Evolutionary conservation across 768 basidiomycete species (phyloP).

Genomic region (Russula abietina): DNA sequence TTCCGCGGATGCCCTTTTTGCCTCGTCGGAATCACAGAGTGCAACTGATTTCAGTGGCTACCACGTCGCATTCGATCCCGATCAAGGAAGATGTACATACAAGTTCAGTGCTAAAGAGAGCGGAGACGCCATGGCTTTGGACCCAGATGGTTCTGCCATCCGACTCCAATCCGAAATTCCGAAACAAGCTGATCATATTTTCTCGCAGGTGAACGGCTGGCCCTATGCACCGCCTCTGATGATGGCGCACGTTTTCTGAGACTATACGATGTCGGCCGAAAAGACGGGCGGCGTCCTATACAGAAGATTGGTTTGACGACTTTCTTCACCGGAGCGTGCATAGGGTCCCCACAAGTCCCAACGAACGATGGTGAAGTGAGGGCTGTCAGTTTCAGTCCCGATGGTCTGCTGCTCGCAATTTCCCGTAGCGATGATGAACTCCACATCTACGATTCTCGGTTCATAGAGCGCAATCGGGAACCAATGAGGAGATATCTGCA

Average conservation of each 20-base stretch:
- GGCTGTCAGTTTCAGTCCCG: constrained; percentile 20
- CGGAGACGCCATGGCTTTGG: constrained; percentile 23
- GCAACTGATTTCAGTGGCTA: constrained; percentile 11
- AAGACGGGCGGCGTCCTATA: background rate
- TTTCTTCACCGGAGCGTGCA: background rate
- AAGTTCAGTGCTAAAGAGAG: constrained; percentile 13
- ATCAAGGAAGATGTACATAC: constrained; percentile 5
- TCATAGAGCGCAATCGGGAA: constrained; percentile 7
- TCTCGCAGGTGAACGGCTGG: constrained; percentile 11
- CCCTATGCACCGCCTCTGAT: constrained; percentile 12
- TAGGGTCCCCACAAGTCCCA: no score
- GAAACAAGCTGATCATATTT: background rate
- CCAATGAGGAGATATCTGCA: constrained; percentile 17
- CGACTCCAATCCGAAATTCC: background rate
- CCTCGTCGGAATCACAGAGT: constrained; percentile 23
- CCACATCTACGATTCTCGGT: constrained; percentile 23
- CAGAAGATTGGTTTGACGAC: background rate
- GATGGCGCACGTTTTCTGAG: constrained; percentile 5
- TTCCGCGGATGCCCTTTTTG: constrained; percentile 19
- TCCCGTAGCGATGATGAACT: constrained; percentile 23
- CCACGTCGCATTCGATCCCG: constrained; percentile 20
- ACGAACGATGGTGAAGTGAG: constrained; percentile 20
- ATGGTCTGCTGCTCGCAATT: constrained; percentile 19
- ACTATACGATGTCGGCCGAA: constrained; percentile 20
- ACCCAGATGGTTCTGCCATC: constrained; percentile 15